A percentile compares a stretch with the other conserved stretches of the same genome.
Evolutionary conservation across 2,329 filamentous ascomycete species (phyloP).

Genomic region (Drechslerella stenobrocha): DNA sequence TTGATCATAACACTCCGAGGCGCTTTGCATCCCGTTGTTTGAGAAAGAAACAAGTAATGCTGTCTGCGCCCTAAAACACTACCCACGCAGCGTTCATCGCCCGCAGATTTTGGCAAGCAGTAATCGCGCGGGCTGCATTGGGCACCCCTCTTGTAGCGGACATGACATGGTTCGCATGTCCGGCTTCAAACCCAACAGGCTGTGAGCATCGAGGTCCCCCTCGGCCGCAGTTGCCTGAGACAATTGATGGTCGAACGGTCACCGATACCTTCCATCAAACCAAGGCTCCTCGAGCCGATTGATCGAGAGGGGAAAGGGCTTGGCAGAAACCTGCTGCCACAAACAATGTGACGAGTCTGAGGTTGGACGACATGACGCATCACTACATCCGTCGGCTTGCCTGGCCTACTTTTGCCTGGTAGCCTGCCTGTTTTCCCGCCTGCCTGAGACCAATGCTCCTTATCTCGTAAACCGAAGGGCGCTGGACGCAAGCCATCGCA

Average conservation of each 20-base stretch:
- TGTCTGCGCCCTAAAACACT: too few species aligned
- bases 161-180: too few species aligned
- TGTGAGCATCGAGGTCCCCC: slow-evolving; percentile 5
- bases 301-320: slow-evolving; percentile 3
- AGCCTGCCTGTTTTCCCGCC: not conserved
- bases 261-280: not conserved
- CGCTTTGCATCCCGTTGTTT: too few species aligned
- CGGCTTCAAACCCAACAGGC: slow-evolving; percentile 46
- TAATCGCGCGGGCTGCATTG: too few species aligned
- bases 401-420: not conserved
- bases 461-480: too few species aligned
- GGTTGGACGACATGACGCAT: slow-evolving; percentile 47
- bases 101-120: not conserved
- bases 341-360: slow-evolving; percentile 46
- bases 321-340: slow-evolving; percentile 7
- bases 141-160: too few species aligned
- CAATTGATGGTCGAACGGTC: not conserved
- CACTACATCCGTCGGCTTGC: slow-evolving; percentile 35
- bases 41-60: too few species aligned
- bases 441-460: not conserved
- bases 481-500: too few species aligned
- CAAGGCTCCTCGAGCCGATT: too few species aligned
- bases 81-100: too few species aligned
- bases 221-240: slow-evolving; percentile 16
- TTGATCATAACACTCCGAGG: too few species aligned